Evolutionary conservation across 768 basidiomycete genomes (phyloP).

Genomic region (Mycena rebaudengoi): DNA sequence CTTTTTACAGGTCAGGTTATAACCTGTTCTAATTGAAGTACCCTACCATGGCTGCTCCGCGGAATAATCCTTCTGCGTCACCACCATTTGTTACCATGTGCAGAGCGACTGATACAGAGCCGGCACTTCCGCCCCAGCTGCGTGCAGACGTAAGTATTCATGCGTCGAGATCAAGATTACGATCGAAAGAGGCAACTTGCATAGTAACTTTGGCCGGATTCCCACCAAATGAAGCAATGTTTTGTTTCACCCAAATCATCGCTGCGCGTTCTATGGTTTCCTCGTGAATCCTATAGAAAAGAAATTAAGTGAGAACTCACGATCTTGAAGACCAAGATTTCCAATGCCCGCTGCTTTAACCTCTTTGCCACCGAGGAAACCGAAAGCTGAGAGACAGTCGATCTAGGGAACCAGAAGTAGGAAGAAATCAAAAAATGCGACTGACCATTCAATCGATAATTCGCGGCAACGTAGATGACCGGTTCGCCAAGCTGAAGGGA

Average conservation of each 20-base stretch:
- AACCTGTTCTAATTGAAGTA: background rate
- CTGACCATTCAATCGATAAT: slow-evolving; percentile 38
- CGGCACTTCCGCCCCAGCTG: background rate
- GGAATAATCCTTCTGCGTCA: background rate
- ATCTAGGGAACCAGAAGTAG: background rate
- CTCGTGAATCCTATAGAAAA: background rate
- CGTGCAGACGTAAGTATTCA: too few species aligned
- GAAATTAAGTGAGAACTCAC: background rate
- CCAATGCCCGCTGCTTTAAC: background rate
- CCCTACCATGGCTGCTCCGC: background rate
- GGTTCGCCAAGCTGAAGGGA: slow-evolving; percentile 39
- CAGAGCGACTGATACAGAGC: background rate
- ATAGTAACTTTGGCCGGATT: background rate
- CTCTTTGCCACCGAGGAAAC: slow-evolving; percentile 5
- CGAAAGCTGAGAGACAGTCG: background rate
- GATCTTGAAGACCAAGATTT: slow-evolving; percentile 1
- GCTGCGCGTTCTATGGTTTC: background rate
- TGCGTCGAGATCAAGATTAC: background rate
- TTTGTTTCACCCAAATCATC: background rate
- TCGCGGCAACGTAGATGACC: slow-evolving; percentile 43
- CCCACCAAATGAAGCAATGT: background rate
- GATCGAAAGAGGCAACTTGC: background rate
- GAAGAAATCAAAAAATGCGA: background rate
- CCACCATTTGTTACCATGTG: background rate
- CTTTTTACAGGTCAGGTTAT: background rate